Percentiles rank a stretch among this genome's conserved stretches.
Evolutionary conservation across 305 asterid genomes (phyloP).

Genomic region (Lippia alba): DNA sequence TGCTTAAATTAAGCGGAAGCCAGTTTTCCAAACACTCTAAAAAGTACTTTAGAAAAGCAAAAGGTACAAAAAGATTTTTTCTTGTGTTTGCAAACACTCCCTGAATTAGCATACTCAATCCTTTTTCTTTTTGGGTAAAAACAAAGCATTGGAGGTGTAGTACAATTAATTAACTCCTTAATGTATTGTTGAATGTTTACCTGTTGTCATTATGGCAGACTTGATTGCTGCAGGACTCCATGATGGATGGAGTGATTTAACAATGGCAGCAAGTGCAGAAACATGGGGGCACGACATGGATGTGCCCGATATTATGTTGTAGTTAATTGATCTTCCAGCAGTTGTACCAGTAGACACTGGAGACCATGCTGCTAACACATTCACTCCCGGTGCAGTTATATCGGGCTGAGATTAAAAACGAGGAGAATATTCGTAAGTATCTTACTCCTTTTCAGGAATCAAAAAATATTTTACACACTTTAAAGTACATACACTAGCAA

Average conservation of each 20-base stretch:
- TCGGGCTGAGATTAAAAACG: conserved; percentile 55
- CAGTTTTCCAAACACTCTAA: no score
- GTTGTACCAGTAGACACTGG: conserved; percentile 44
- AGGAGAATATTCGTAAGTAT: background rate
- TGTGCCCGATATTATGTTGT: conserved; percentile 65
- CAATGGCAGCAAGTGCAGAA: conserved; percentile 59
- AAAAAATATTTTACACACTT: background rate
- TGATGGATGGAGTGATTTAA: conserved; percentile 60
- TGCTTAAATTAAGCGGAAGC: no score
- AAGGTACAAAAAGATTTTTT: no score
- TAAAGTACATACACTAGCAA: no score
- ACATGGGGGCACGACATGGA: conserved; percentile 82
- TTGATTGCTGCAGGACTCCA: conserved; percentile 77
- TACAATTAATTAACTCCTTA: background rate
- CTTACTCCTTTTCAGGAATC: no score
- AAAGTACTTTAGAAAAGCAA: no score
- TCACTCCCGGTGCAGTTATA: conserved; percentile 66
- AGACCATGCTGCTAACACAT: conserved; percentile 77
- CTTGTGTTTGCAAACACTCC: no score
- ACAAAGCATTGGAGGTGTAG: no score
- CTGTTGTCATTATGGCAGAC: conserved; percentile 76
- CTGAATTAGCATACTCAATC: no score
- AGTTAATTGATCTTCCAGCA: conserved; percentile 52
- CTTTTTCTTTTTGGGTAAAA: no score
- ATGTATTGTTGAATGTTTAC: conserved; percentile 37